Base-by-base conservation (phyloP, 2,329 filamentous ascomycete genomes). In the Hypoxylon sp. region DNA sequence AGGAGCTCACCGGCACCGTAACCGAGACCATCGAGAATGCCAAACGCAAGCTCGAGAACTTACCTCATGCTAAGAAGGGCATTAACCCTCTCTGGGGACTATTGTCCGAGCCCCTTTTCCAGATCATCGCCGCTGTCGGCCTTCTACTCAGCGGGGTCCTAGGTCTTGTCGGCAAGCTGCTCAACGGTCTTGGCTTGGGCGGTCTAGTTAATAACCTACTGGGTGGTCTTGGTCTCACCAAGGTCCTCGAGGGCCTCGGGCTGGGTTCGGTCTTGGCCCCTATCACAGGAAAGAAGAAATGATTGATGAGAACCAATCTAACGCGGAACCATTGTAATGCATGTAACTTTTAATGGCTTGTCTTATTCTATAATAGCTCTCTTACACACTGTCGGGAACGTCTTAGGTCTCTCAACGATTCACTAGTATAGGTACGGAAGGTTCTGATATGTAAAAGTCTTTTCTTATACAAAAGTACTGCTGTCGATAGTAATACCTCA, bases 11-110 rank as follows among this genome's bases (percentile, higher is more conserved):
- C 0, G 90, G 90, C 19, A 90, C 88, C 25, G 91, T 97, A 21
- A 90, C 91, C 48, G 89, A 90, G 74, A 93, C 90, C 23, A 95
- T 97, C 72, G 94, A 97, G 75, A 90, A 91, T 69, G 91, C 92
- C 25, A 96, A 94, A 88, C 92, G 91, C 82, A 92, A 92, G 83
- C 91, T 97, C 66, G 89, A 91, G 75, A 91, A 92, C 75, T 96
- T 97, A 92, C 94, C 94, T 5, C 91, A 96, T 71, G 94, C 93
- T 45, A 96, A 97, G 90, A 95, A 97, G 85, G 90, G 95, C 83
- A 86, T 97, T 65, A 97, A 95, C 82, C 94, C 94, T 9, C 88
- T 97, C 29, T 97, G 94, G 93, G 88, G 84, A 29, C 83, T 97
- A 51, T 83, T 96, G 12, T 88, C 88, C 34, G 93, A 97, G 84